Evolutionary conservation across 148 eudicot species (phyloP), one percentile per base, ranked within the genome.

Genomic region (Nepenthes gracilis): DNA sequence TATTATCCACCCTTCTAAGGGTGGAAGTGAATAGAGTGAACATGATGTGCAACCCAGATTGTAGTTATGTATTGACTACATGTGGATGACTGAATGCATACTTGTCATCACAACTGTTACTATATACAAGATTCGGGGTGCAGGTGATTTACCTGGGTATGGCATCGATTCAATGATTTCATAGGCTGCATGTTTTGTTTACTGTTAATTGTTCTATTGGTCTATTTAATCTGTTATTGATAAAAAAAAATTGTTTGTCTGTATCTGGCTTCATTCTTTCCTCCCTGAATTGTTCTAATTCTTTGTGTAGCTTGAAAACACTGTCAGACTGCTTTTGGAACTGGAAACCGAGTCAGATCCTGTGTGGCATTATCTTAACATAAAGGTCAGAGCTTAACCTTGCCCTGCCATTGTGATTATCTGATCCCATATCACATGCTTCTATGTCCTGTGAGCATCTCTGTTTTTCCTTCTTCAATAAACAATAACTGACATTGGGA

Each of bases 281-380:
- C 11, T 10, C 7, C 14, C 2, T 9, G 7, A 67, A 37, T 48
- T 49, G 12, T n/a, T 47, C 33, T 65, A 51, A 36, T 68, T 69
- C 66, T 69, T 70, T 67, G 13, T 79, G 71, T 66, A 93, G 99
- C 99, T 93, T 77, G 99, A 93, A 75, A 88, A 80, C 67, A 85
- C 80, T 15, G 92, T 86, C 77, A 87, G 99, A 66, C 83, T 93
- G 81, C 82, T 93, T 43, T 63, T 89, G 88, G 99, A 88, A 73
- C 82, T 93, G 70, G 99, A 93, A 73, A 92, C 99, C 40, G 99
- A 86, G 67, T 82, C 96, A 47, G 99, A 93, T 84, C 99, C 96
- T 73, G 90, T 93, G 54, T 81, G 94, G 88, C 92, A 86, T 72
- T 93, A 93, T 74, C 71, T 93, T 67, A 86, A 78, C 70, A 82